Base-by-base conservation (phyloP, 495 filamentous ascomycete genomes). In the Hamigera avellanea region DNA sequence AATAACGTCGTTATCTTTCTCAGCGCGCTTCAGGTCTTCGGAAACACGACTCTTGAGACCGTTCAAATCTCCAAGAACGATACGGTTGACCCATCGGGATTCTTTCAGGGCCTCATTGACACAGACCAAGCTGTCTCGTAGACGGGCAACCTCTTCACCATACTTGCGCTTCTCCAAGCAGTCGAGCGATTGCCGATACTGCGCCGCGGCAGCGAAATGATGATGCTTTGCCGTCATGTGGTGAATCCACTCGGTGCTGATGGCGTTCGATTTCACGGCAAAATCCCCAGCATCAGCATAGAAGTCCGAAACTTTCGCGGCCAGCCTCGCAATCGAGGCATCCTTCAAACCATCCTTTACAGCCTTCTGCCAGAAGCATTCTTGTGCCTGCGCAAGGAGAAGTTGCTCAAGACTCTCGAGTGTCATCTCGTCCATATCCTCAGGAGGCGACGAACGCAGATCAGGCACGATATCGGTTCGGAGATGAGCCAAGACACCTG, bases 351-450 rank as follows among this genome's bases (percentile, higher is more conserved):
- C 79, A 52, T 95, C 91, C 67, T 88, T 89, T 14, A 94, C 91
- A 2, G 93, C 91, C 52, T 94, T 96, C 37, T 89, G 81, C 91
- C 91, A 98, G 57, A 89, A 95, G 53, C 89, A 95, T 57, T 98
- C 91, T 48, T 98, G 91, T 25, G 78, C 86, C 52, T 98, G 88
- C 10, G 86, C 91, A 1, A 98, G 69, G 33, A 93, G 69, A 23
- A 98, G 69, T 49, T 89, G 71, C 43, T 84, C 78, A 13, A 95
- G 63, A 35, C 85, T 85, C 46, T 86, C 81, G 17, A 98, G 59
- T 0, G 89, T 93, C 50, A 81, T 70, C 14, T 74, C 70, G 51
- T 98, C 91, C 91, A 98, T 95, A 44, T 98, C 91, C 56, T 96
- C 91, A 1, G 89, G 86, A 2, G 87, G 85, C 0, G 80, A 72